Evolutionary conservation across 768 basidiomycete genomes (phyloP).

Genomic region (Leccinum barrowsii): DNA sequence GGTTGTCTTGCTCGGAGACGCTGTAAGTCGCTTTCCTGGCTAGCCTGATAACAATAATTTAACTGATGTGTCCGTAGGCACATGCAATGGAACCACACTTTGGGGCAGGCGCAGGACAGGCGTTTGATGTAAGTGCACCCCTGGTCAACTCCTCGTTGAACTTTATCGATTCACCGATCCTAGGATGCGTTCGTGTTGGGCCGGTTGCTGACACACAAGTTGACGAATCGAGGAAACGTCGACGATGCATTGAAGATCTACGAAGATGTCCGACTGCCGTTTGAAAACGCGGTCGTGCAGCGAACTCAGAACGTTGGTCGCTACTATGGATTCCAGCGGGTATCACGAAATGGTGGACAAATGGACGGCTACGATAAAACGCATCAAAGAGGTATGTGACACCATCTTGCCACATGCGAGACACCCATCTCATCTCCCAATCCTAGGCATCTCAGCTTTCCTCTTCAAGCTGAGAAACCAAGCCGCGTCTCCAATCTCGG

Average conservation of each 20-base stretch:
- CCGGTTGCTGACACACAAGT: constrained; percentile 23
- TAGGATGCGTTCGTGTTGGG: constrained; percentile 34
- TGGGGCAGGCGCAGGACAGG: no score
- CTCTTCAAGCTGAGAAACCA: constrained; percentile 62
- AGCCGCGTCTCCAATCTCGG: constrained; percentile 67
- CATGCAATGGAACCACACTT: no score
- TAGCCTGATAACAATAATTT: no score
- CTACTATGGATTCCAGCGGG: constrained; percentile 20
- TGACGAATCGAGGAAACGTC: constrained; percentile 23
- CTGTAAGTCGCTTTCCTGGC: no score
- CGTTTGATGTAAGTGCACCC: constrained; percentile 31
- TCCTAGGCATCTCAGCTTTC: constrained; percentile 76
- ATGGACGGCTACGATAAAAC: constrained; percentile 90
- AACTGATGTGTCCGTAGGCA: no score
- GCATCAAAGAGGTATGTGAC: constrained; percentile 71
- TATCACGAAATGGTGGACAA: constrained; percentile 78
- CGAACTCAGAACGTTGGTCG: constrained; percentile 19
- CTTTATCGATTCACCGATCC: neutral
- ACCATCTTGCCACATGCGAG: neutral
- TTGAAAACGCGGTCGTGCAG: constrained; percentile 21
- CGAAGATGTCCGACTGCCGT: constrained; percentile 31
- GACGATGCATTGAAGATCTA: constrained; percentile 28
- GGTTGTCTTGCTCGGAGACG: no score
- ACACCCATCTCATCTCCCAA: constrained; percentile 1
- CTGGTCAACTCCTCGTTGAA: neutral